A percentile compares a stretch with the other conserved stretches of the same genome.
These are phyloP conservation scores for Rhizophagus clarus DNA, from an alignment of 192 early-diverging fungal genomes.

Conservation along the genomic window DNA sequence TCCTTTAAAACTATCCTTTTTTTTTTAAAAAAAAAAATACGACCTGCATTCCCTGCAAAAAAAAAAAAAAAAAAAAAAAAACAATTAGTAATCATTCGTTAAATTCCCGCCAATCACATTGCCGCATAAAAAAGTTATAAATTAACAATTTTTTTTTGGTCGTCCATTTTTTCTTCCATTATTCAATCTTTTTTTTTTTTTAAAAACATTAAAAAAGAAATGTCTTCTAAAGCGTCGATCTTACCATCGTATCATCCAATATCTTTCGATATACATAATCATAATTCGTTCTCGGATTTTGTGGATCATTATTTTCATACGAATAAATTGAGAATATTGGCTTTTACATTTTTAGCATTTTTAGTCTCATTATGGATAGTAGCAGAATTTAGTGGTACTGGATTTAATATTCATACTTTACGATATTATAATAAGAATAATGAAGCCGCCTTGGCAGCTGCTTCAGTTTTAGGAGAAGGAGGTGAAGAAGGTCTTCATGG, in stretches of 20 bases:
- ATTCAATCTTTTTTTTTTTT: too few species aligned
- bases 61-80: too few species aligned
- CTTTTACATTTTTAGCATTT: neutral
- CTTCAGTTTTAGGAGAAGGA: slow-evolving; percentile 24
- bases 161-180: too few species aligned
- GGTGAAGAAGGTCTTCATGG: slow-evolving; percentile 32
- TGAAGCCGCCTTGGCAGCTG: slow-evolving; percentile 24
- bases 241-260: neutral
- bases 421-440: slow-evolving; percentile 5
- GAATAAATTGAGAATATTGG: slow-evolving; percentile 8
- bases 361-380: slow-evolving; percentile 28
- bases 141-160: too few species aligned
- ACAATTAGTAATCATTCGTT: too few species aligned
- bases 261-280: neutral
- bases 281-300: neutral
- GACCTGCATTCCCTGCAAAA: too few species aligned
- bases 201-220: neutral
- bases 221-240: neutral
- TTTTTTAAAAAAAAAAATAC: too few species aligned
- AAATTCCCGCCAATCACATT: too few species aligned
- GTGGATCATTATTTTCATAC: neutral
- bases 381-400: slow-evolving; percentile 10
- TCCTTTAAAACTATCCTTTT: too few species aligned
- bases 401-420: slow-evolving; percentile 8
- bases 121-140: too few species aligned